Percentiles rank a stretch among this genome's conserved stretches.
phyloP scores from a whole-genome alignment of 257 asterid genomes.

The Rehmannia glutinosa region DNA sequence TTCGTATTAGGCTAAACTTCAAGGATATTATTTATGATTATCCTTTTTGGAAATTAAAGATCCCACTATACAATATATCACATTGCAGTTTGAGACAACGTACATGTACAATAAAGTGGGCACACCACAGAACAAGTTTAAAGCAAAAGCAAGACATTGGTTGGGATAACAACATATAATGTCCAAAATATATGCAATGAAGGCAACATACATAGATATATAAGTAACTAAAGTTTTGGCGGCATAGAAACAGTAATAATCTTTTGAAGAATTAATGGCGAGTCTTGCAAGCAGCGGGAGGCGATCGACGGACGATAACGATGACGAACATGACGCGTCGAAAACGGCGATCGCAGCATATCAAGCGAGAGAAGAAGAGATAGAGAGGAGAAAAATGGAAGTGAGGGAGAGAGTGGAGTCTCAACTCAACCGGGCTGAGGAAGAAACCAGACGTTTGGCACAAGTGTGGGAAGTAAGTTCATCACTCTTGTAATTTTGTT shows the following conservation, averaged over 20 bases:
- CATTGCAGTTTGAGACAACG: neutral
- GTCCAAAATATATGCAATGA: neutral
- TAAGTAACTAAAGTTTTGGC: neutral
- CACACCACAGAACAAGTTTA: constrained; percentile 16
- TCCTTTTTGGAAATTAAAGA: neutral
- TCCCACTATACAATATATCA: too few species aligned
- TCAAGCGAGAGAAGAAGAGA: constrained; percentile 73
- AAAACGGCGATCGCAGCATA: constrained; percentile 48
- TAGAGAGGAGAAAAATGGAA: constrained; percentile 69
- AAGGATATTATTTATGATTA: too few species aligned
- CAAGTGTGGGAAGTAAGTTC: constrained; percentile 70
- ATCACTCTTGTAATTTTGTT: neutral
- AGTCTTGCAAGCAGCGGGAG: constrained; percentile 54
- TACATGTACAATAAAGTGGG: constrained; percentile 11
- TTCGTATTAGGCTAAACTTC: too few species aligned
- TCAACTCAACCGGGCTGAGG: constrained; percentile 75
- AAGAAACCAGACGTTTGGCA: constrained; percentile 59
- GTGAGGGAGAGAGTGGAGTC: constrained; percentile 63
- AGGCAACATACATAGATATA: neutral
- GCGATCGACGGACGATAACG: constrained; percentile 30
- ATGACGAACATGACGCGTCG: constrained; percentile 60
- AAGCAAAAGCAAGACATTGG: constrained; percentile 52
- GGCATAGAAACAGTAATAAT: neutral
- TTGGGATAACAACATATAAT: neutral
- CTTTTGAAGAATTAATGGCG: constrained; percentile 29